phyloP scores from a whole-genome alignment of 192 early-diverging fungal species.

The Coemansia javaensis region DNA sequence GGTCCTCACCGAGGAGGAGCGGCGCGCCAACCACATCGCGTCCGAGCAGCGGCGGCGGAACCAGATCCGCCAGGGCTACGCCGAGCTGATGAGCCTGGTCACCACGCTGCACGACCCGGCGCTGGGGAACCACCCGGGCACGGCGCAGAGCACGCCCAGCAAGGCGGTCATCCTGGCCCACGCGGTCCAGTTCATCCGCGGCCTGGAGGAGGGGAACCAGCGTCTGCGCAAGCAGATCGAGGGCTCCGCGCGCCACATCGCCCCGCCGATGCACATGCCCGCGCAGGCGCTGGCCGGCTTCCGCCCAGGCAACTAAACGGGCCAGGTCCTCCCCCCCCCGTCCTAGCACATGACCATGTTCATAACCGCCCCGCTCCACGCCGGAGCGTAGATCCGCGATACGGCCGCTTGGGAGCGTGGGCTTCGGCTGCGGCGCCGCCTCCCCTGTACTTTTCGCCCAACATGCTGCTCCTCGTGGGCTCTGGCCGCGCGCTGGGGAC shows the following conservation, averaged over 20 bases:
- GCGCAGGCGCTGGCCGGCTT: constrained; percentile 7
- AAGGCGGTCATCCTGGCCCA: constrained; percentile 82
- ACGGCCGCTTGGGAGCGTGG: too few relatives aligned
- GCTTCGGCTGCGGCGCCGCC: too few relatives aligned
- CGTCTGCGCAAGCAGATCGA: constrained; percentile 36
- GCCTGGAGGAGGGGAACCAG: constrained; percentile 44
- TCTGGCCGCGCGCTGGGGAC: constrained; percentile 21
- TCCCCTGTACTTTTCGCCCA: background rate
- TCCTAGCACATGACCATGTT: too few relatives aligned
- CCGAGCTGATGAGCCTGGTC: constrained; percentile 79
- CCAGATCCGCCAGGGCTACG: constrained; percentile 87
- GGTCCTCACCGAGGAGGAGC: constrained; percentile 82
- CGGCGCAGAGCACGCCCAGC: constrained; percentile 70
- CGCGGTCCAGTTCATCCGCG: constrained; percentile 68
- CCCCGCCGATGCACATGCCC: constrained; percentile 16
- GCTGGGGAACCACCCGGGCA: constrained; percentile 48
- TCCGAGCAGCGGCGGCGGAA: constrained; percentile 89
- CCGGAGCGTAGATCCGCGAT: too few relatives aligned
- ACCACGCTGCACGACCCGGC: constrained; percentile 60
- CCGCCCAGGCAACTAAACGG: too few relatives aligned
- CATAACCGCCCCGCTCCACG: too few relatives aligned
- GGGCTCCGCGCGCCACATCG: constrained; percentile 9
- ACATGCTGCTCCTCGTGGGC: constrained; percentile 35
- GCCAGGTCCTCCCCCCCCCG: too few relatives aligned
- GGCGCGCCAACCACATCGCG: constrained; percentile 91